Percentiles rank a stretch among this genome's conserved stretches.
Conservation (phyloP, 2,329 filamentous ascomycete species). For the Raffaelea albimanens region DNA sequence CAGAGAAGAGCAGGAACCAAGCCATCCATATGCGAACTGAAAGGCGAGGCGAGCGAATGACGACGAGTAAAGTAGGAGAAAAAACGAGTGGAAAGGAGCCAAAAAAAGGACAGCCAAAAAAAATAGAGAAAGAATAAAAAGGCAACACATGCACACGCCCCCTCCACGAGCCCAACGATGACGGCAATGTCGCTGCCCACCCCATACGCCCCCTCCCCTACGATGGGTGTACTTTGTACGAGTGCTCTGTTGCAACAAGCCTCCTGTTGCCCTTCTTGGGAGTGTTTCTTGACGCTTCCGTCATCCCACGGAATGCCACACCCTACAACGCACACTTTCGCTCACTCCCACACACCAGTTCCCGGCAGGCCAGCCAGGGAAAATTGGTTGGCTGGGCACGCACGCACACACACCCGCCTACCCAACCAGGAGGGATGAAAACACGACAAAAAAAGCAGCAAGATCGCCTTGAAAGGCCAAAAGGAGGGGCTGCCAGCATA, state of each 20-base stretch:
- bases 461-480: background rate
- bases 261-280: too few species aligned
- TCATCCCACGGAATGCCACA: too few species aligned
- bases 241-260: too few species aligned
- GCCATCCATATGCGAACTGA: too few species aligned
- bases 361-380: background rate
- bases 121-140: background rate
- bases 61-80: background rate
- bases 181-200: background rate
- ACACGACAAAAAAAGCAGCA: background rate
- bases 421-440: too few species aligned
- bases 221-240: too few species aligned
- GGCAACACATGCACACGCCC: background rate
- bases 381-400: background rate
- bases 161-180: background rate
- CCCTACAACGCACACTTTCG: too few species aligned
- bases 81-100: too few species aligned
- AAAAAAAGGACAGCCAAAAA: too few species aligned
- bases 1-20: too few species aligned
- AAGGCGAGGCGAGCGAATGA: background rate
- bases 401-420: too few species aligned
- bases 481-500: background rate
- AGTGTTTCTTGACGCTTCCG: too few species aligned
- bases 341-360: background rate
- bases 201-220: background rate